phyloP scores from a whole-genome alignment of 768 basidiomycete species.

The Xerocomellus amylosporus region DNA sequence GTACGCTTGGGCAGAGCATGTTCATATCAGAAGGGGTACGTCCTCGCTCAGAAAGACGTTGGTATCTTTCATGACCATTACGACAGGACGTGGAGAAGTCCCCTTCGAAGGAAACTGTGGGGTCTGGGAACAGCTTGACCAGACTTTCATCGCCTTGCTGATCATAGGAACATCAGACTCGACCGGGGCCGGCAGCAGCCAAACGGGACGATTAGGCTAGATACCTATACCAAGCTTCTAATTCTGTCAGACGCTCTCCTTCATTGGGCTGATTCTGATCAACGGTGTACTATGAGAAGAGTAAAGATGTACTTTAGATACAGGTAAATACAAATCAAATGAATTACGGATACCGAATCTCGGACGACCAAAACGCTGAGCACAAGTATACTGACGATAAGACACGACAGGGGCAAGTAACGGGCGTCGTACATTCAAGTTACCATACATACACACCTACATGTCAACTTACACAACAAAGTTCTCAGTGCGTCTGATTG shows the following conservation, averaged over 20 bases:
- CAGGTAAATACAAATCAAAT: too few species aligned
- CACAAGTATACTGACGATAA: too few species aligned
- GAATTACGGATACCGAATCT: too few species aligned
- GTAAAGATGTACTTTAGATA: too few species aligned
- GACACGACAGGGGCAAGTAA: too few species aligned
- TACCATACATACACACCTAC: background rate
- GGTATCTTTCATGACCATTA: background rate
- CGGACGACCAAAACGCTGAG: too few species aligned
- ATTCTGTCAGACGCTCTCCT: background rate
- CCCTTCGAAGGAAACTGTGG: background rate
- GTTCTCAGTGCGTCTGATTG: background rate
- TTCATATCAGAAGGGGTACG: conserved; percentile 3
- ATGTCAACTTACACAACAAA: background rate
- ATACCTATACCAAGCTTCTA: background rate
- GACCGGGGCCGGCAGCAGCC: background rate
- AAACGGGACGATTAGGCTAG: background rate
- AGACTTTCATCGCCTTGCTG: background rate
- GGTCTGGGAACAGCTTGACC: background rate
- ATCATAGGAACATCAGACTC: background rate
- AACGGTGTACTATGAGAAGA: background rate
- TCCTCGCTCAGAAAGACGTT: background rate
- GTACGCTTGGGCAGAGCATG: background rate
- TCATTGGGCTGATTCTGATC: background rate
- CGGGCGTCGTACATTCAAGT: background rate
- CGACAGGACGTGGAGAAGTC: conserved; percentile 5